phyloP scores from a whole-genome alignment of 257 asterid species.

The Nicotiana tabacum region DNA sequence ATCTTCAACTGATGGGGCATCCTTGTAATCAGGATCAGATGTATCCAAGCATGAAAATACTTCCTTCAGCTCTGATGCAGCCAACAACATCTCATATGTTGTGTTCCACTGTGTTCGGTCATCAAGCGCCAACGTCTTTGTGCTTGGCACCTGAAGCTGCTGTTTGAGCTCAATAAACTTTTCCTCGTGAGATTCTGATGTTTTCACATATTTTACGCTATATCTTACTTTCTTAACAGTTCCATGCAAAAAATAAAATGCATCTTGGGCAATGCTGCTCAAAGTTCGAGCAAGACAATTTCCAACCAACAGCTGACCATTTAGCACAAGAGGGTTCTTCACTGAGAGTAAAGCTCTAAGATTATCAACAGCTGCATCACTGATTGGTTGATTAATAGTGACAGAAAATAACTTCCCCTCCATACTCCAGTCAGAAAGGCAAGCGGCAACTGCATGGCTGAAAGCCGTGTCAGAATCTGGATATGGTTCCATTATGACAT shows the following conservation, averaged over 20 bases:
- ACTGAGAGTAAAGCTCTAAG: slow-evolving; percentile 77
- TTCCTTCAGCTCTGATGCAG: slow-evolving; percentile 80
- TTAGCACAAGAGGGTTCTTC: slow-evolving; percentile 72
- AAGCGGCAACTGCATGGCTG: slow-evolving; percentile 85
- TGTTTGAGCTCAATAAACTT: slow-evolving; percentile 73
- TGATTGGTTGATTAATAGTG: slow-evolving; percentile 56
- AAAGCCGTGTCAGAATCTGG: slow-evolving; percentile 84
- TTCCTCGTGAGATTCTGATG: slow-evolving; percentile 78
- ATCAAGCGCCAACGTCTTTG: slow-evolving; percentile 63
- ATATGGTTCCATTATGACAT: slow-evolving; percentile 80
- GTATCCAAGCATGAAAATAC: slow-evolving; percentile 83
- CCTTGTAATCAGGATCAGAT: slow-evolving; percentile 69
- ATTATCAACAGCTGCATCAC: slow-evolving; percentile 56
- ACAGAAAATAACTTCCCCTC: slow-evolving; percentile 81
- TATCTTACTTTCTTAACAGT: slow-evolving; percentile 72
- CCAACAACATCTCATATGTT: slow-evolving; percentile 78
- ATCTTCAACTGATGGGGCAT: slow-evolving; percentile 54
- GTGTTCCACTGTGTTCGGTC: slow-evolving; percentile 86
- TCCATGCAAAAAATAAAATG: slow-evolving; percentile 37
- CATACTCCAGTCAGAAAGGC: slow-evolving; percentile 87
- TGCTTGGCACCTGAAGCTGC: slow-evolving; percentile 89
- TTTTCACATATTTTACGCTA: slow-evolving; percentile 80
- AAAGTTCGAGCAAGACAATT: slow-evolving; percentile 78
- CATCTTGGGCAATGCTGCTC: slow-evolving; percentile 66
- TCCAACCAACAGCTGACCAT: slow-evolving; percentile 71